Evolutionary conservation across 1,139 yeast species (phyloP).

Genomic region (Magnusiomyces clavatus): DNA sequence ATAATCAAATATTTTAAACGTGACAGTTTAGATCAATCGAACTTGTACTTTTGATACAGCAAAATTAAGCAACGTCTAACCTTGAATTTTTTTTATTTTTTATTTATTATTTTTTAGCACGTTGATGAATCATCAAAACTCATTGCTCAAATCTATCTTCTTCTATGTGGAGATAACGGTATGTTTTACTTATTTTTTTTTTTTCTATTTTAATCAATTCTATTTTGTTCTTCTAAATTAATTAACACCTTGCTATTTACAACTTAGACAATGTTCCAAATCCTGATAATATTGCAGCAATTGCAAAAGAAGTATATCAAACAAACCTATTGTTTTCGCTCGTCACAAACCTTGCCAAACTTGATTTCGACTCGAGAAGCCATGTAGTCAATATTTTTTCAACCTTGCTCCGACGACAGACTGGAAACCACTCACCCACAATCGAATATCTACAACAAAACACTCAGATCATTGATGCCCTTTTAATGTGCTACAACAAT

Average conservation of each 20-base stretch:
- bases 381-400: constrained; percentile 70
- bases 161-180: constrained; percentile 68
- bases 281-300: constrained; percentile 63
- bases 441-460: constrained; percentile 70
- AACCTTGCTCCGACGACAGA: constrained; percentile 70
- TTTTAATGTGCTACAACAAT: constrained; percentile 63
- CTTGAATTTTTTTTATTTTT: neutral
- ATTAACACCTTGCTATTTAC: constrained; percentile 16
- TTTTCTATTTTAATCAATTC: neutral
- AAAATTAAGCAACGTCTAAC: constrained; percentile 6
- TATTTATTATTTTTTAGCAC: constrained; percentile 32
- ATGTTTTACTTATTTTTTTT: neutral
- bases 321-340: constrained; percentile 61
- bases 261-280: constrained; percentile 48
- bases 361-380: constrained; percentile 87
- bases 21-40: neutral
- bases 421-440: constrained; percentile 66
- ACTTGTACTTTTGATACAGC: too few species aligned
- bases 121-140: constrained; percentile 75
- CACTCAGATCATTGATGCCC: constrained; percentile 54
- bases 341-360: constrained; percentile 46
- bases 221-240: constrained; percentile 1
- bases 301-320: constrained; percentile 68
- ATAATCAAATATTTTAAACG: neutral
- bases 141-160: constrained; percentile 56